A percentile compares a stretch with the other conserved stretches of the same genome.
These are phyloP conservation scores for Atkinsonella texensis DNA, from an alignment of 2,329 filamentous ascomycete genomes.

Conservation along the genomic window DNA sequence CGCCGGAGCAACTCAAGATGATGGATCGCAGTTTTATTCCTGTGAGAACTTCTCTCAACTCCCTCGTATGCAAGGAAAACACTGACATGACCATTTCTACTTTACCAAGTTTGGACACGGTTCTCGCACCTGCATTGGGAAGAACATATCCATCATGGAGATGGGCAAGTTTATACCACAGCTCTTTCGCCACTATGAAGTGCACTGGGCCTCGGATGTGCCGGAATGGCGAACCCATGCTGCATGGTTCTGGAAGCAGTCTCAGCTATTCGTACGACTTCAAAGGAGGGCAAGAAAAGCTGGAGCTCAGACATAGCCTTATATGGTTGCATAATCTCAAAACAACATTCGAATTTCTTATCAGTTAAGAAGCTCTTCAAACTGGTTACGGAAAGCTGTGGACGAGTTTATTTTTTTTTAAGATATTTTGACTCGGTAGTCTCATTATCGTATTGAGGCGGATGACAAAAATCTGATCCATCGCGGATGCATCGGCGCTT, in stretches of 20 bases:
- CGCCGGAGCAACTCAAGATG: conserved; percentile 3
- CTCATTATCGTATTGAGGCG: background rate
- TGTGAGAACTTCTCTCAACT: conserved; percentile 1
- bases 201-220: conserved; percentile 4
- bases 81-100: too few species aligned
- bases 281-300: background rate
- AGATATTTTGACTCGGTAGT: too few species aligned
- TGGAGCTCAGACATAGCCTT: too few species aligned
- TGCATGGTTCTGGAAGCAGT: conserved; percentile 10
- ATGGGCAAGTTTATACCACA: conserved; percentile 11
- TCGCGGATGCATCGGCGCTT: conserved; percentile 9
- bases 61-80: background rate
- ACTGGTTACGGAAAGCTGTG: too few species aligned
- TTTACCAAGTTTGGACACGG: conserved; percentile 35
- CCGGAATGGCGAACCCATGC: conserved; percentile 1
- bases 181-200: conserved; percentile 9
- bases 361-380: too few species aligned
- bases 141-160: conserved; percentile 11
- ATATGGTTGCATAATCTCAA: too few species aligned
- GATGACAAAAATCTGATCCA: conserved; percentile 10
- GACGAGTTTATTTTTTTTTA: too few species aligned
- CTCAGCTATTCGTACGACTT: background rate
- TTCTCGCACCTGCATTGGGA: conserved; percentile 35
- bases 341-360: too few species aligned
- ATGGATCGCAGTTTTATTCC: conserved; percentile 8